Conservation (phyloP, 1,284 basidiomycete species). For the Mycosarcoma maydis region DNA sequence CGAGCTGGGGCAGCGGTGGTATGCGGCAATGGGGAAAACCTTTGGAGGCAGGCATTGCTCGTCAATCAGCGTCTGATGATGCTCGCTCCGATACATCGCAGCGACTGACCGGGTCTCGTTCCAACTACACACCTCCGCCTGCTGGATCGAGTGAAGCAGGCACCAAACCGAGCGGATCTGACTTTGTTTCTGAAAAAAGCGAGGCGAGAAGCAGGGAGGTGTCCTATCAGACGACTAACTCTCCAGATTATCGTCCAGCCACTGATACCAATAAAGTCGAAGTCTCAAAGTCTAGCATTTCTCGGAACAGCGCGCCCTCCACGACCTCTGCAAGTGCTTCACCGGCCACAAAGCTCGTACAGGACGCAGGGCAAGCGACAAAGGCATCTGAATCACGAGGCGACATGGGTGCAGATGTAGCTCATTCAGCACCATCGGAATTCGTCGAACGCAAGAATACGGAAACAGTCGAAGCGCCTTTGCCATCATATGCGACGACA, state of each 20-base stretch:
- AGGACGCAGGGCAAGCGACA: no score
- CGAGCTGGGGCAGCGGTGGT: slow-evolving; percentile 19
- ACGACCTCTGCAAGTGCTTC: no score
- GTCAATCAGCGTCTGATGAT: slow-evolving; percentile 26
- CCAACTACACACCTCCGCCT: slow-evolving; percentile 30
- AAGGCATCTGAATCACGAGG: no score
- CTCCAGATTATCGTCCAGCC: background rate
- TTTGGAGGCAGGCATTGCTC: slow-evolving; percentile 22
- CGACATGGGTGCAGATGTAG: no score
- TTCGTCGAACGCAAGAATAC: no score
- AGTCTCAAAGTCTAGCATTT: no score
- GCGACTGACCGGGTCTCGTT: slow-evolving; percentile 17
- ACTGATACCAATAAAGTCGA: background rate
- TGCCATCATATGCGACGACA: no score
- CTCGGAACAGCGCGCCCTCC: no score
- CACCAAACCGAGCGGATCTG: slow-evolving; percentile 8
- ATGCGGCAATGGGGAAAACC: slow-evolving; percentile 44
- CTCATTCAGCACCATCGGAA: no score
- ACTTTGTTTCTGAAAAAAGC: slow-evolving; percentile 27
- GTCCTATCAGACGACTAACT: slow-evolving; percentile 17
- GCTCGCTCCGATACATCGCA: slow-evolving; percentile 32
- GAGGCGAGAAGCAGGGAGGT: slow-evolving; percentile 25
- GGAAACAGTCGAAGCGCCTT: no score
- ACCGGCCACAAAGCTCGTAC: no score
- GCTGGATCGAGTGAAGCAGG: slow-evolving; percentile 20